Conservation (phyloP, 2,329 filamentous ascomycete genomes). For the Corniculantispora saksenae region DNA sequence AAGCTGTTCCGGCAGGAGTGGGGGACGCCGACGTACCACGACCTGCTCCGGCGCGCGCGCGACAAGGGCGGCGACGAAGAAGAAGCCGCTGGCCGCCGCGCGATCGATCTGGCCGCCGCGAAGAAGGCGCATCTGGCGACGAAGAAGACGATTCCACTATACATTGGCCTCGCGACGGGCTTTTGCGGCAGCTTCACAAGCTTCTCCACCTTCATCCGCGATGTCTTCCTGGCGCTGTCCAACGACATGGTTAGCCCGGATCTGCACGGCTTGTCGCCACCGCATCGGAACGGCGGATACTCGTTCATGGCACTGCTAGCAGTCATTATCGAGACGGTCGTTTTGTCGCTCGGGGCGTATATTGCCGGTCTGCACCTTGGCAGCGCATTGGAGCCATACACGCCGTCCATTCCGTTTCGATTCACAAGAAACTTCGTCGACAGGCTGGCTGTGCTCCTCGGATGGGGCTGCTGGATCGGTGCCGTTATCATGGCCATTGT, state of each 20-base stretch:
- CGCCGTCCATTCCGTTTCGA: constrained; percentile 60
- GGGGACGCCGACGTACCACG: constrained; percentile 47
- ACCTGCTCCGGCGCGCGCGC: constrained; percentile 35
- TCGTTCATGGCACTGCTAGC: constrained; percentile 80
- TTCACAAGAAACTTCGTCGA: constrained; percentile 65
- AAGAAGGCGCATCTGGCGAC: constrained; percentile 60
- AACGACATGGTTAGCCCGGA: constrained; percentile 61
- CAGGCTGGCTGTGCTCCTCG: constrained; percentile 62
- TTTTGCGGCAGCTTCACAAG: constrained; percentile 90
- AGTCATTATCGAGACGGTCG: constrained; percentile 71
- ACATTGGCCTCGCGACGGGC: constrained; percentile 81
- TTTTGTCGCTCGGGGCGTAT: constrained; percentile 69
- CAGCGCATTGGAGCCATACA: constrained; percentile 56
- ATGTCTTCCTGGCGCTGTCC: constrained; percentile 75
- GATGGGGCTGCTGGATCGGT: constrained; percentile 74
- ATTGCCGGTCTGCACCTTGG: constrained; percentile 76
- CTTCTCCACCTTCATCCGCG: constrained; percentile 83
- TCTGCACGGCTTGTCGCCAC: constrained; percentile 37
- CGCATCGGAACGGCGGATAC: constrained; percentile 68
- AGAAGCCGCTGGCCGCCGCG: constrained; percentile 27
- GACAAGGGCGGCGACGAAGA: constrained; percentile 40
- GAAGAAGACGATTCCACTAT: constrained; percentile 87
- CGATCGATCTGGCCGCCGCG: constrained; percentile 43
- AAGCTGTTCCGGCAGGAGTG: constrained; percentile 72
- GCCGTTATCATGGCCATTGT: constrained; percentile 71